These are phyloP conservation scores for Beauveria australis DNA, from an alignment of 2,329 filamentous ascomycete genomes.

Conservation along the genomic window DNA sequence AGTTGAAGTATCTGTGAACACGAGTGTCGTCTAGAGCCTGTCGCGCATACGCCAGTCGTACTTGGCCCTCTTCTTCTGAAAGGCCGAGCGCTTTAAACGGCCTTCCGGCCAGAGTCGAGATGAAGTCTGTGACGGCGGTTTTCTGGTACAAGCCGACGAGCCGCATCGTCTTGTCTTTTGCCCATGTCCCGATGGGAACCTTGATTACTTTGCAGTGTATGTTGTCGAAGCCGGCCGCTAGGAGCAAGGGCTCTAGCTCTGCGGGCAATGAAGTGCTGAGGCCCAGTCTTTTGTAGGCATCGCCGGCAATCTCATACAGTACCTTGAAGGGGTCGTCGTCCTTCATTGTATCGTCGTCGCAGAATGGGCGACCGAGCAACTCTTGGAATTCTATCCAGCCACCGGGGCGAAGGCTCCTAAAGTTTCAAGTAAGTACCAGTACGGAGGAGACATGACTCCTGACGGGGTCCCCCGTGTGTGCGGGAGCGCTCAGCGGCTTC, in stretches of 20 bases:
- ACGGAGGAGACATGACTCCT: background rate
- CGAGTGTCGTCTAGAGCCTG: constrained; percentile 26
- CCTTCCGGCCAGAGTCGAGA: constrained; percentile 33
- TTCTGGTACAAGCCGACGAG: constrained; percentile 37
- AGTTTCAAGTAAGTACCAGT: background rate
- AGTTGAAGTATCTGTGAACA: constrained; percentile 36
- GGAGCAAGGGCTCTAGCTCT: constrained; percentile 28
- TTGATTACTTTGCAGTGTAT: constrained; percentile 33
- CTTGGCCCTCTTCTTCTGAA: constrained; percentile 24
- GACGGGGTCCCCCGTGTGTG: background rate
- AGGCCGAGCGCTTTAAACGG: constrained; percentile 32
- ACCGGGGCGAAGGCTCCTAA: constrained; percentile 22
- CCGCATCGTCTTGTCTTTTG: constrained; percentile 30
- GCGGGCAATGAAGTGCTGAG: constrained; percentile 28
- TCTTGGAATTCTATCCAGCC: constrained; percentile 46
- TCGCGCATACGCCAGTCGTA: constrained; percentile 23
- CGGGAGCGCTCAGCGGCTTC: background rate
- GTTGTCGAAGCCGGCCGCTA: constrained; percentile 35
- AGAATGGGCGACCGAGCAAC: constrained; percentile 31
- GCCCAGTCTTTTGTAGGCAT: constrained; percentile 28
- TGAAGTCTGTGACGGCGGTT: constrained; percentile 31
- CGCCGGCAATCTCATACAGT: constrained; percentile 24
- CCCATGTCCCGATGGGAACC: constrained; percentile 39
- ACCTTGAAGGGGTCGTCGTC: constrained; percentile 29
- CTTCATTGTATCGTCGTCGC: constrained; percentile 36